Evolutionary conservation across 169 alveolate species (phyloP).

Genomic region (Toxoplasma gondii): DNA sequence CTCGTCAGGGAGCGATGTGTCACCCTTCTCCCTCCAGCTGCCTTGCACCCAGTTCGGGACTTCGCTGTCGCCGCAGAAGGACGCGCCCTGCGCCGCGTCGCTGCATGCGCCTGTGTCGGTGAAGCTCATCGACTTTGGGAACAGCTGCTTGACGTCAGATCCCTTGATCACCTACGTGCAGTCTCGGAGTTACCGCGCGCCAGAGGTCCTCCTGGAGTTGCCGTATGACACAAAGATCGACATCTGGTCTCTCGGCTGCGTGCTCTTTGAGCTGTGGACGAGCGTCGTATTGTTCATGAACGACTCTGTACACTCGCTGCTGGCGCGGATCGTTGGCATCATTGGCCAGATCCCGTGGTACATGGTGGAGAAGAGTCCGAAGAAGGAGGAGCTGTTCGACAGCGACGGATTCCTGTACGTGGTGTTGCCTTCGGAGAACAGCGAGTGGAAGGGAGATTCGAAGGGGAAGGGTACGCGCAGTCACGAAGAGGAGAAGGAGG

Average conservation of each 20-base stretch:
- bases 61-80: neutral
- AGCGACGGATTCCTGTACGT: slow-evolving; percentile 85
- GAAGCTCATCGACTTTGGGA: slow-evolving; percentile 97
- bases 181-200: slow-evolving; percentile 97
- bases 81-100: neutral
- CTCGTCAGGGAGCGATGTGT: no score
- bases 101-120: slow-evolving; percentile 73
- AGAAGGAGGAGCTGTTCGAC: slow-evolving; percentile 85
- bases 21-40: neutral
- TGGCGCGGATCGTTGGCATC: slow-evolving; percentile 89
- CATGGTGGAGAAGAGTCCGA: slow-evolving; percentile 90
- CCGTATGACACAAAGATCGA: slow-evolving; percentile 97
- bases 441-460: neutral
- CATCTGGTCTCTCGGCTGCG: slow-evolving; percentile 98
- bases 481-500: neutral
- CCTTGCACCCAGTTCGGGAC: neutral
- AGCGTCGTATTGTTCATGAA: slow-evolving; percentile 88
- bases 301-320: slow-evolving; percentile 85
- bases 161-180: slow-evolving; percentile 93
- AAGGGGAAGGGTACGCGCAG: neutral
- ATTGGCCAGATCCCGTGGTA: slow-evolving; percentile 87
- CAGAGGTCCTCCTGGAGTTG: slow-evolving; percentile 97
- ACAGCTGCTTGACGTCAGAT: slow-evolving; percentile 94
- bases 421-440: slow-evolving; percentile 59
- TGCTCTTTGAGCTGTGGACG: slow-evolving; percentile 94